Conservation (phyloP, 1,284 basidiomycete genomes). For the Ustilago sp. region DNA sequence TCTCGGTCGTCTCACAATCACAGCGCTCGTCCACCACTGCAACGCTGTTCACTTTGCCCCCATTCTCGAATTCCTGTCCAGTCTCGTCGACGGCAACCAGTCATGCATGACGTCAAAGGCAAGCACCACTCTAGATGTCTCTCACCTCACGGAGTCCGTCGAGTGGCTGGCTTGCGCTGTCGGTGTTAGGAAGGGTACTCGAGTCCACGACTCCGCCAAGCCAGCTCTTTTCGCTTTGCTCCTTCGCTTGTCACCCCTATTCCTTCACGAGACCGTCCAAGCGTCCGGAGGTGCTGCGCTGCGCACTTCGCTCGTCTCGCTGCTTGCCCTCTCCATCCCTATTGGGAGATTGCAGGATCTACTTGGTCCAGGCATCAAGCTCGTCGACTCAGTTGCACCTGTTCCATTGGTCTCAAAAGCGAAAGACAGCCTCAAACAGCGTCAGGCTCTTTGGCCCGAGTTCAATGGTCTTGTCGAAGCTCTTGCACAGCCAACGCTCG, state of each 20-base stretch:
- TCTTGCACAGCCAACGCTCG: conserved; percentile 49
- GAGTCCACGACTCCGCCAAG: conserved; percentile 56
- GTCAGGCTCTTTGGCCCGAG: conserved; percentile 46
- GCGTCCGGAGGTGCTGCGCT: conserved; percentile 27
- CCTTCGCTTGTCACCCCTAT: conserved; percentile 40
- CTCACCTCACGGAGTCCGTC: conserved; percentile 42
- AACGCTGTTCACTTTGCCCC: conserved; percentile 51
- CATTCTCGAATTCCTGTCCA: conserved; percentile 50
- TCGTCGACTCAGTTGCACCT: conserved; percentile 54
- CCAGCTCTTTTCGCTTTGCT: conserved; percentile 53
- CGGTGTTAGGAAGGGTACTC: conserved; percentile 64
- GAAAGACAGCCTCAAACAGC: conserved; percentile 26
- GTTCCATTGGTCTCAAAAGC: conserved; percentile 25
- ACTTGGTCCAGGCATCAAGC: conserved; percentile 58
- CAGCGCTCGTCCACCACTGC: conserved; percentile 62
- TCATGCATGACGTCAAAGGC: conserved; percentile 2
- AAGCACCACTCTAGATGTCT: conserved; percentile 11
- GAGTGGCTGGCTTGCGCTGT: conserved; percentile 58
- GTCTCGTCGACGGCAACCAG: conserved; percentile 38
- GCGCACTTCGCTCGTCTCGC: conserved; percentile 43
- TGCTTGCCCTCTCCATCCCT: conserved; percentile 56
- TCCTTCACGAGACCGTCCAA: conserved; percentile 26
- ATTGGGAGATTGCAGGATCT: conserved; percentile 65
- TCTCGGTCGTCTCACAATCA: conserved; percentile 57
- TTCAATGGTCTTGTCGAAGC: conserved; percentile 59